Base-by-base conservation (phyloP, 345 rosid species). In the Fremontodendron californicum region DNA sequence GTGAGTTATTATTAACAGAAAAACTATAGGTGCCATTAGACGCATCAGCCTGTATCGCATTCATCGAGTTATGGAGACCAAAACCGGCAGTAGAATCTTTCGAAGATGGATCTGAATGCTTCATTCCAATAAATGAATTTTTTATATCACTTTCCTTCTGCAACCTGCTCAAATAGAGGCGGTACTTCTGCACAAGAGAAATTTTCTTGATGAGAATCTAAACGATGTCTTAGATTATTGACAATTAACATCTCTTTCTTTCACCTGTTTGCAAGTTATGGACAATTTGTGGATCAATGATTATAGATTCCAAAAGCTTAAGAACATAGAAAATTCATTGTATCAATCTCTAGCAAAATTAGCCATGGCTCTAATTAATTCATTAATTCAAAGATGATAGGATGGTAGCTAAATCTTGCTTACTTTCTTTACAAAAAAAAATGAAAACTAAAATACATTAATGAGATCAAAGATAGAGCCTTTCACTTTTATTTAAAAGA, bases 101-200 rank as follows among this genome's bases (percentile, higher is more conserved):
- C 23, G 78, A 62, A 73, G 89, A 71, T 46, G 86, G 83, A 77
- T 95, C 97, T 67, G 85, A 78, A 82, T 82, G 86, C 87, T 87
- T 90, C 42, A 75, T 76, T 82, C 89, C 92, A 76, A 82, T 82
- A 69, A 74, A 76, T 0, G 85, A 82, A 66, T 76, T 75, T 79
- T 82, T 93, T 1, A 68, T 57, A 77, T 88, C 94, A 78, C 88
- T 86, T 3, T 82, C 96, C 75, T 89, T 92, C 84, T 89, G 98
- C 75, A 95, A 73, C 75, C 99, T 86, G 80, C 90, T 88, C 86
- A 95, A 86, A 85, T 93, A 93, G 78, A 95, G 96, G 27, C 99
- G 97, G 81, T 95, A 95, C 81, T 95, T 95, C 99, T 95, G 97
- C 91, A 78, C 1, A 68, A 74, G 9, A 52, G 51, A 75, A 55